Base-by-base conservation (phyloP, 2,329 filamentous ascomycete species). In the Calonectria pseudoreteaudii region DNA sequence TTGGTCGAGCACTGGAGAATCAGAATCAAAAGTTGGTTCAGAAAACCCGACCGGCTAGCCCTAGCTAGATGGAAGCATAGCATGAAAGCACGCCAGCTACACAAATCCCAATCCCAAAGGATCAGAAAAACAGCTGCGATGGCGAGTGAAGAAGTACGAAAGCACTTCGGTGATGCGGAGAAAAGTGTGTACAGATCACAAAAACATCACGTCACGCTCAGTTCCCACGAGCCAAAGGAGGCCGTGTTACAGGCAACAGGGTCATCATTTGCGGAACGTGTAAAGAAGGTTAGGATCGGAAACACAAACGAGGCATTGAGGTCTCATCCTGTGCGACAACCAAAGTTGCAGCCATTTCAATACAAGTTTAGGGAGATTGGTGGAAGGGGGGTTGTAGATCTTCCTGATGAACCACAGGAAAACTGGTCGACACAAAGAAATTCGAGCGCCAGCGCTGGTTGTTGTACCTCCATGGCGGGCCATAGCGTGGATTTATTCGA, bases 311-410 rank as follows among this genome's bases (percentile, higher is more conserved):
- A 72, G 23, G 64, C 64, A 20, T 56, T 68, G 13, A 31, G 26
- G 8, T 68, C 70, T 28, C 53, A 52, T 23, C 53, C 44, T 47
- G 26, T n/a, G 13, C 36, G 16, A 26, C 58, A 41, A 8, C n/a
- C 26, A 30, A 47, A 18, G 28, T 36, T 47, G 20, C 44, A 60
- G 18, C 38, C 38, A 44, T 56, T 18, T 28, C 49, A 20, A 9
- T 44, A 68, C 23, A 52, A 36, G 13, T 56, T 72, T 34, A 31
- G 28, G 31, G 62, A 97, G 9, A 18, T 20, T 28, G 64, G 14
- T 10, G 50, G 53, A 10, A 50, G 64, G 23, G 62, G 52, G 9
- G 20, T 67, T 20, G 31, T 6, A 34, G 41, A 67, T 49, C 38
- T 44, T 3, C 16, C 31, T 23, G 31, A 34, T 11, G 69, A 52